These are phyloP conservation scores for Trichoderma brevicompactum DNA, from an alignment of 2,329 filamentous ascomycete genomes.

Conservation along the genomic window DNA sequence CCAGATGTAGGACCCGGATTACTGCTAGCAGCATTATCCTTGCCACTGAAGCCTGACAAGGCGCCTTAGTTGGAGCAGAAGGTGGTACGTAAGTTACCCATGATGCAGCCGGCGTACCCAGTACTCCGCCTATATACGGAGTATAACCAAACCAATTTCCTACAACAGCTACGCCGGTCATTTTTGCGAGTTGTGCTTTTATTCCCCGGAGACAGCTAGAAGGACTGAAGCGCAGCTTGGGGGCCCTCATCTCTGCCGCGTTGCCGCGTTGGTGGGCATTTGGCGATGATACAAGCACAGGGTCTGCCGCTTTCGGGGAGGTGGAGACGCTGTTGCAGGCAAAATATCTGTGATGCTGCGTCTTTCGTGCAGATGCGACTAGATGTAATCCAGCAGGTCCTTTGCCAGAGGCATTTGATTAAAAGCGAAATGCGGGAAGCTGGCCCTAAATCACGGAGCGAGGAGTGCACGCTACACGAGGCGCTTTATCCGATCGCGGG, in stretches of 20 bases:
- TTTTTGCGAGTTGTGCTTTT: background rate
- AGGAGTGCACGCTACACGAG: background rate
- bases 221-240: slow-evolving; percentile 16
- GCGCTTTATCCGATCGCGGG: background rate
- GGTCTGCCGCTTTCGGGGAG: slow-evolving; percentile 2
- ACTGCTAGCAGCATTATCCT: slow-evolving; percentile 9
- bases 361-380: slow-evolving; percentile 2
- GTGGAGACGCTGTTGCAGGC: background rate
- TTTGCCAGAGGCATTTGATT: background rate
- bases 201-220: slow-evolving; percentile 3
- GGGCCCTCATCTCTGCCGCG: slow-evolving; percentile 6
- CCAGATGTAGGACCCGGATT: background rate
- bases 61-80: slow-evolving; percentile 6
- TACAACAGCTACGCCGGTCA: background rate
- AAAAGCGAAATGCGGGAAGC: background rate
- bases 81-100: slow-evolving; percentile 12
- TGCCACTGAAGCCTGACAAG: background rate
- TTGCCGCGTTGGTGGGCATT: slow-evolving; percentile 14
- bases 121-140: background rate
- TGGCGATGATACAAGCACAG: background rate
- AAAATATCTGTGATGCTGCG: background rate
- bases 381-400: slow-evolving; percentile 16
- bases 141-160: background rate
- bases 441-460: background rate
- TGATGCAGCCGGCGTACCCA: background rate